Percentiles rank a stretch among this genome's conserved stretches.
phyloP scores from a whole-genome alignment of 805 yeast genomes.

The Ogataea trehalophila region DNA sequence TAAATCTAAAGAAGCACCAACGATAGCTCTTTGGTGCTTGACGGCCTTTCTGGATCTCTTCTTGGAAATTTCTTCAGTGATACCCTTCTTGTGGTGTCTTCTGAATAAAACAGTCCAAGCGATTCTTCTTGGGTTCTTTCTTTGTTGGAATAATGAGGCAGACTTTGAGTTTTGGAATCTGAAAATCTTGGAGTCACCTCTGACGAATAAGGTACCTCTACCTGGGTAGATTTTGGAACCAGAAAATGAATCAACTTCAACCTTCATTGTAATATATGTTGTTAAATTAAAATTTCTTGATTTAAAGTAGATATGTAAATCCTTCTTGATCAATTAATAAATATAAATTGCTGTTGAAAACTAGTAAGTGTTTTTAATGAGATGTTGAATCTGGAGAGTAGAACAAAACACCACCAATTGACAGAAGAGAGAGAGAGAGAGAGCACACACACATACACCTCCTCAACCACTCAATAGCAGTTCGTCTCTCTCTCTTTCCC shows the following conservation, averaged over 20 bases:
- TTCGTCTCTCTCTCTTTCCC: neutral
- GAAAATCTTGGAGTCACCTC: conserved; percentile 99
- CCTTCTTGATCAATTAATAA: neutral
- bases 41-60: conserved; percentile 96
- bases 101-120: conserved; percentile 99
- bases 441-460: no score
- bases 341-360: neutral
- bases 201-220: conserved; percentile 97
- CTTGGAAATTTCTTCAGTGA: conserved; percentile 96
- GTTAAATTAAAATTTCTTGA: neutral
- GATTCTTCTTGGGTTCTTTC: conserved; percentile 99
- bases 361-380: neutral
- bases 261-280: conserved; percentile 68
- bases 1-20: conserved; percentile 98
- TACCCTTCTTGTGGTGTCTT: conserved; percentile 99
- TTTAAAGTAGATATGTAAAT: neutral
- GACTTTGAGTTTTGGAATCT: conserved; percentile 98
- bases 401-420: neutral
- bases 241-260: conserved; percentile 99
- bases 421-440: neutral
- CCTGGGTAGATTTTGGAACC: conserved; percentile 99
- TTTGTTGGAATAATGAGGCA: conserved; percentile 97
- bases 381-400: no score
- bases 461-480: neutral
- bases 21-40: conserved; percentile 98